Conservation (phyloP, 169 alveolate species). For the Plasmodium reichenowi region DNA sequence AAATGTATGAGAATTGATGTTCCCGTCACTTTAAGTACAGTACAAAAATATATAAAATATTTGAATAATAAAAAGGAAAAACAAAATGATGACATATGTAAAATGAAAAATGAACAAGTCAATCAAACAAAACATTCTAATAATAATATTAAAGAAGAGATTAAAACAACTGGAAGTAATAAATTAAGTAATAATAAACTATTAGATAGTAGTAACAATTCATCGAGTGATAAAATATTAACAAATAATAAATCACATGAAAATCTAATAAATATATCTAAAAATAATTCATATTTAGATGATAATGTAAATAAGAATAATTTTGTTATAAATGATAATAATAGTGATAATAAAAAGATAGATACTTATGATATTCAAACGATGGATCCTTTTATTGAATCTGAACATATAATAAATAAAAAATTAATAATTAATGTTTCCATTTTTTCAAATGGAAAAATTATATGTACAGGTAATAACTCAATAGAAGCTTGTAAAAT, state of each 20-base stretch:
- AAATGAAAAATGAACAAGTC: neutral
- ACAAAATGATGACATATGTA: neutral
- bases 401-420: slow-evolving; percentile 8
- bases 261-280: neutral
- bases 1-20: slow-evolving; percentile 86
- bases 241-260: neutral
- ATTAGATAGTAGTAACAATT: neutral
- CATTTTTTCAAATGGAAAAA: slow-evolving; percentile 85
- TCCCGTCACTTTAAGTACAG: slow-evolving; percentile 46
- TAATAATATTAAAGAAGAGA: neutral
- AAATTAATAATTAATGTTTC: slow-evolving; percentile 81
- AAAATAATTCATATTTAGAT: neutral
- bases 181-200: neutral
- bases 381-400: neutral
- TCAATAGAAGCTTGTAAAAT: slow-evolving; percentile 81
- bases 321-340: neutral
- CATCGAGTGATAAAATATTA: neutral
- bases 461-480: slow-evolving; percentile 83
- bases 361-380: neutral
- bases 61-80: slow-evolving; percentile 6
- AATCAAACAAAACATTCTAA: neutral
- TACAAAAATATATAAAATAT: slow-evolving; percentile 24
- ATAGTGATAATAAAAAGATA: neutral
- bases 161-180: neutral
- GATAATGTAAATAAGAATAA: neutral